Evolutionary conservation across 352 stramenopile genomes (phyloP).

Genomic region (Aphanomyces cochlioides): DNA sequence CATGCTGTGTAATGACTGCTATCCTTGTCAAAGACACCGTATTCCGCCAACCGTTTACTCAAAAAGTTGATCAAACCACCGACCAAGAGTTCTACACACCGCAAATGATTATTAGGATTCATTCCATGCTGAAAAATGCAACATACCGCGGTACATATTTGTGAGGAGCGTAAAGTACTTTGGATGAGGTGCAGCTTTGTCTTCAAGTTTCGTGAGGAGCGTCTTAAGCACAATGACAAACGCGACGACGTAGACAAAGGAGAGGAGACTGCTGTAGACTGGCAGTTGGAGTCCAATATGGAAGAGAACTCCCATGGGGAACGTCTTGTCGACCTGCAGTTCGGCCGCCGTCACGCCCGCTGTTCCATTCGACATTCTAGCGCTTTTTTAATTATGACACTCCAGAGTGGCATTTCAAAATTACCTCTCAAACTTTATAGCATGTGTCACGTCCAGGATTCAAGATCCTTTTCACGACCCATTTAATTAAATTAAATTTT

Average conservation of each 20-base stretch:
- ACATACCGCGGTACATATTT: conserved; percentile 21
- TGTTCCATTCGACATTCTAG: background rate
- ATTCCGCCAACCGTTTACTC: conserved; percentile 17
- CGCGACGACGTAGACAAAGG: conserved; percentile 5
- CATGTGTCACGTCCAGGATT: background rate
- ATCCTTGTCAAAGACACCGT: conserved; percentile 9
- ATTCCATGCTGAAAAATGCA: background rate
- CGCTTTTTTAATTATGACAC: no score
- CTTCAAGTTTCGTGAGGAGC: conserved; percentile 1
- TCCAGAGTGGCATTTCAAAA: no score
- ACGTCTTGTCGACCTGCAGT: background rate
- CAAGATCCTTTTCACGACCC: background rate
- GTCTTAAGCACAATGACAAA: conserved; percentile 18
- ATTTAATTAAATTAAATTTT: background rate
- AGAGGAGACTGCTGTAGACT: conserved; percentile 12
- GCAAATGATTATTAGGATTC: background rate
- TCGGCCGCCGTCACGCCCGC: background rate
- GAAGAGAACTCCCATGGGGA: conserved; percentile 21
- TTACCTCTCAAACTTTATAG: conserved; percentile 5
- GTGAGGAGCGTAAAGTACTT: conserved; percentile 28
- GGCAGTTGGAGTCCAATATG: conserved; percentile 13
- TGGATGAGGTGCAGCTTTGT: background rate
- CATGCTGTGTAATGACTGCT: conserved; percentile 16
- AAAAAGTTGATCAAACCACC: conserved; percentile 24
- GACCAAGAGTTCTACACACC: conserved; percentile 18